Base-by-base conservation (phyloP, 768 basidiomycete genomes). In the Mycena rosella region DNA sequence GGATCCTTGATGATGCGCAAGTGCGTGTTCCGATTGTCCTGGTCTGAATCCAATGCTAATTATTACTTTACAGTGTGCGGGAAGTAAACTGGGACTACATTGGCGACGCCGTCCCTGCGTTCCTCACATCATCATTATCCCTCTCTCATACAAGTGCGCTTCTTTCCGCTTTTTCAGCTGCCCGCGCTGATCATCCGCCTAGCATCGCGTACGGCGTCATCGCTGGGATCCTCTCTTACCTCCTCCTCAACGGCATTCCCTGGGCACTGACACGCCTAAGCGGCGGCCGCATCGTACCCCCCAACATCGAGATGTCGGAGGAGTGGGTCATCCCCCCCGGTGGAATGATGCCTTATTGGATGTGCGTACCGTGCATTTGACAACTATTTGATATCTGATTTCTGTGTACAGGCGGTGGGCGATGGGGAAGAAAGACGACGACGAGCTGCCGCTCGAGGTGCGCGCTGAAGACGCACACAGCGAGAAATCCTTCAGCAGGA, bases 141-240 rank as follows among this genome's bases (percentile, higher is more conserved):
- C 92, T 14, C 78, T 93, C 24, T 88, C 91, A 14, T 92, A 88
- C 84, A 94, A 94, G 91, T 92, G 64, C 69, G 86, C 78, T 14
- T 9, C 24, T 51, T 58, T 40, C 10, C 27, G 1, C n/a, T 17
- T 52, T 22, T n/a, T 3, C 44, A 20, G 11, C 48, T 3, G 53
- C 48, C 34, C 44, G 17, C 27, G 40, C 53, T 69, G 27, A 71
- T 26, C 24, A 34, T 63, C 55, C 57, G 34, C 6, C 17, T 14
- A 94, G 92, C 83, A 95, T 96, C 74, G 93, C 94, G 45, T 95
- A 96, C 74, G 94, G 94, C 71, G 91, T 96, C 76, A 95, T 96
- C 68, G 89, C 91, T 0, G 94, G 94, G 32, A 82, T 96, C 56
- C 52, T 84, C 36, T 87, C 90, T 15, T 95, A 93, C 77, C 73